These are phyloP conservation scores for Waltergamsia citrina DNA, from an alignment of 2,329 filamentous ascomycete genomes.

Conservation along the genomic window DNA sequence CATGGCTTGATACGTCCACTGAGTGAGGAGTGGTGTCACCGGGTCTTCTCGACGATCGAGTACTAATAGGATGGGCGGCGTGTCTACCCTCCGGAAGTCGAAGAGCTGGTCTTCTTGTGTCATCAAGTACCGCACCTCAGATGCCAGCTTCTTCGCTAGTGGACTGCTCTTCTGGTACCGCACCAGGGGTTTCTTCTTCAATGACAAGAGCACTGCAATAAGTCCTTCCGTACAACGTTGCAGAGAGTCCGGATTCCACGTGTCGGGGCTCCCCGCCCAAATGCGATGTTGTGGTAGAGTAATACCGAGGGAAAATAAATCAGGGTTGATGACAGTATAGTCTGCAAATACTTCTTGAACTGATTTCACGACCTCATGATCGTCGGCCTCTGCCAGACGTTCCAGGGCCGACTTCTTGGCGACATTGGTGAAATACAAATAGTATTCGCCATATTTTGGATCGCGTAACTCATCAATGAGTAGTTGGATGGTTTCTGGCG, in stretches of 20 bases:
- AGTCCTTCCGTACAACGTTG: conserved; percentile 82
- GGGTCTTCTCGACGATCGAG: conserved; percentile 90
- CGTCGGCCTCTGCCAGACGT: conserved; percentile 88
- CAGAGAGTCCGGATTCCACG: conserved; percentile 84
- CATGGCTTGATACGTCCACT: conserved; percentile 99
- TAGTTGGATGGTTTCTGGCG: conserved; percentile 83
- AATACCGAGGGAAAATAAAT: conserved; percentile 76
- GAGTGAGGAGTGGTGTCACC: conserved; percentile 84
- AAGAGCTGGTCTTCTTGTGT: conserved; percentile 95
- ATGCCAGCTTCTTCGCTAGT: conserved; percentile 84
- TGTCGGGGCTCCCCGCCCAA: conserved; percentile 74
- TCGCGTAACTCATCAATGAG: conserved; percentile 93
- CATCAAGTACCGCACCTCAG: conserved; percentile 84
- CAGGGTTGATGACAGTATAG: conserved; percentile 89
- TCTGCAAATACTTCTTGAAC: conserved; percentile 97
- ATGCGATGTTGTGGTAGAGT: conserved; percentile 63
- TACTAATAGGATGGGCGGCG: conserved; percentile 82
- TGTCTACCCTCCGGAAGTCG: conserved; percentile 91
- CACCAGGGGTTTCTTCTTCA: conserved; percentile 96
- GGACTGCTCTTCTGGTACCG: conserved; percentile 87
- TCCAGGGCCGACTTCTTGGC: conserved; percentile 94
- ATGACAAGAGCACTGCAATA: conserved; percentile 70
- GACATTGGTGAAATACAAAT: conserved; percentile 96
- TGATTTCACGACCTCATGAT: conserved; percentile 89
- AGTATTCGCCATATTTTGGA: conserved; percentile 95